These are phyloP conservation scores for Ambrosia trifida DNA, from an alignment of 129 eudicot species.

Conservation along the genomic window DNA sequence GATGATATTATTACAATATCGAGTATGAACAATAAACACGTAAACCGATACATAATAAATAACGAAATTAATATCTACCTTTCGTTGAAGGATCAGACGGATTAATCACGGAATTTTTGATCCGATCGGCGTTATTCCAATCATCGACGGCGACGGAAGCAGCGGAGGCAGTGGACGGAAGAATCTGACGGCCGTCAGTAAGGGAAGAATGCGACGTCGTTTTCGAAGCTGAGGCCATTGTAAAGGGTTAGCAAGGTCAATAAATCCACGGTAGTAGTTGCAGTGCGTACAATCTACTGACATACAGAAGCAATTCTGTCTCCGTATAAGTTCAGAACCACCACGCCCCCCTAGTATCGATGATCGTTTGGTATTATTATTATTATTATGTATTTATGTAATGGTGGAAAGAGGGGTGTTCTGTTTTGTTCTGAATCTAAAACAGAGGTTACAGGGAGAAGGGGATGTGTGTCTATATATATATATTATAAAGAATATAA, in stretches of 20 bases:
- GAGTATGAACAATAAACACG: not conserved
- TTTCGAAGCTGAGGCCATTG: slow-evolving; percentile 95
- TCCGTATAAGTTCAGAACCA: slow-evolving; percentile 26
- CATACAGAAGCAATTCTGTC: slow-evolving; percentile 67
- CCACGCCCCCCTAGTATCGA: slow-evolving; percentile 37
- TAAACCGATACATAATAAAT: slow-evolving; percentile 1
- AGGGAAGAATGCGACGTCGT: slow-evolving; percentile 63
- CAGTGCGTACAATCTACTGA: slow-evolving; percentile 61
- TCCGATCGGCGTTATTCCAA: slow-evolving; percentile 59
- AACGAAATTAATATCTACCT: slow-evolving; percentile 34
- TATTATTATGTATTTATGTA: slow-evolving; percentile 12
- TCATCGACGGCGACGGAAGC: slow-evolving; percentile 37
- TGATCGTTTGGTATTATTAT: not conserved
- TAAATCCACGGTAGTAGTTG: slow-evolving; percentile 72
- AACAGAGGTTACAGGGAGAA: not conserved
- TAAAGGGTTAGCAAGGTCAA: slow-evolving; percentile 74
- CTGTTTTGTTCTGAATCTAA: slow-evolving; percentile 25
- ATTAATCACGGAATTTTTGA: slow-evolving; percentile 43
- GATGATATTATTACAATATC: too few species aligned
- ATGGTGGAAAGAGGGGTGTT: slow-evolving; percentile 35
- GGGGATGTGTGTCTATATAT: not conserved
- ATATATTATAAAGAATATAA: too few species aligned
- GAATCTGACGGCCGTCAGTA: slow-evolving; percentile 30
- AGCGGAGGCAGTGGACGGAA: slow-evolving; percentile 41
- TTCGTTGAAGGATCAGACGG: slow-evolving; percentile 55